phyloP scores from a whole-genome alignment of 495 filamentous ascomycete species.

The Rhypophila decipiens region DNA sequence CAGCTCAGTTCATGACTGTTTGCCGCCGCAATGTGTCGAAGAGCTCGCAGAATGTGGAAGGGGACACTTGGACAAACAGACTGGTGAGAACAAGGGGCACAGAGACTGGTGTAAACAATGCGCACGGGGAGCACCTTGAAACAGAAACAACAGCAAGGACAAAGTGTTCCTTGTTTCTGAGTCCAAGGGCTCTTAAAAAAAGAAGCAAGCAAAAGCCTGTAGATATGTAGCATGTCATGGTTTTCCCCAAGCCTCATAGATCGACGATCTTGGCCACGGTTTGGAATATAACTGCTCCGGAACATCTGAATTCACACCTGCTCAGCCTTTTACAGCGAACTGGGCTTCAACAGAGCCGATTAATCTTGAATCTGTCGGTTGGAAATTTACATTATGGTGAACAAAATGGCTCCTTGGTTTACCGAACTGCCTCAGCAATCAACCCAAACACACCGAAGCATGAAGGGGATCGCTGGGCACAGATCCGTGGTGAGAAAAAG shows the following conservation, averaged over 20 bases:
- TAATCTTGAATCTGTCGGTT: conserved; percentile 88
- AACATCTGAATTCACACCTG: conserved; percentile 43
- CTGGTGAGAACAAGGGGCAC: no score
- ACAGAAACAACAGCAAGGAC: background rate
- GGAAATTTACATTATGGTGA: conserved; percentile 76
- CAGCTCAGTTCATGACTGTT: no score
- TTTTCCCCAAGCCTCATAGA: conserved; percentile 79
- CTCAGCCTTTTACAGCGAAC: conserved; percentile 55
- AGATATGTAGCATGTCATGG: conserved; percentile 51
- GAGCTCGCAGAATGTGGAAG: no score
- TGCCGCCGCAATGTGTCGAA: no score
- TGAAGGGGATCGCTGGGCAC: conserved; percentile 71
- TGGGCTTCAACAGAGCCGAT: conserved; percentile 52
- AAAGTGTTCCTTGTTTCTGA: background rate
- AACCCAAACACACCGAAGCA: conserved; percentile 58
- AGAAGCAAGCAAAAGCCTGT: background rate
- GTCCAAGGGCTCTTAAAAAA: background rate
- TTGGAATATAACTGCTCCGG: conserved; percentile 79
- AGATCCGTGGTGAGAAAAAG: conserved; percentile 60
- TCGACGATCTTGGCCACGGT: conserved; percentile 77
- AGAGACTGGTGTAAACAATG: no score
- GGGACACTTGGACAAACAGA: no score
- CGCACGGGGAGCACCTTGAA: no score
- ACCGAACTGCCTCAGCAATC: conserved; percentile 79
- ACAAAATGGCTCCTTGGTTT: conserved; percentile 68